A percentile compares a stretch with the other conserved stretches of the same genome.
Evolutionary conservation across 2,329 filamentous ascomycete genomes (phyloP).

Genomic region (Alternaria sp.): DNA sequence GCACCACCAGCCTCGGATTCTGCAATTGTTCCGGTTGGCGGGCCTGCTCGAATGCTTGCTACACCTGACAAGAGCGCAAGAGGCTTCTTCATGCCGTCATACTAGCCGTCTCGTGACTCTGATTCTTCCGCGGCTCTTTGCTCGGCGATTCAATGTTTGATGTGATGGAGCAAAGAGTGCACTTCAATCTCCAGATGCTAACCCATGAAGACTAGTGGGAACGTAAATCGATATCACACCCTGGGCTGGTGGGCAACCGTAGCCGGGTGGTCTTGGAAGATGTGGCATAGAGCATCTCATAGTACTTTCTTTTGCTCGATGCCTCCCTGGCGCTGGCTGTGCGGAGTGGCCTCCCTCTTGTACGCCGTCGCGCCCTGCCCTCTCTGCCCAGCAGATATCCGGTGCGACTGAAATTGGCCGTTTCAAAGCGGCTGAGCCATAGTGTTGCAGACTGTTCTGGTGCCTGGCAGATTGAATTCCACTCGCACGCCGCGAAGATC

Average conservation of each 20-base stretch:
- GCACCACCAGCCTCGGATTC: slow-evolving; percentile 37
- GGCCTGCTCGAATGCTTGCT: slow-evolving; percentile 12
- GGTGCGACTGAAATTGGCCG: slow-evolving; percentile 50
- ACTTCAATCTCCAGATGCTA: slow-evolving; percentile 18
- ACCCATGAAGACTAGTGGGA: slow-evolving; percentile 29
- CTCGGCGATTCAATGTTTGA: slow-evolving; percentile 8
- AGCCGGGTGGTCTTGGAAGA: slow-evolving; percentile 32
- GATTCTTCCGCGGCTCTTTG: slow-evolving; percentile 11
- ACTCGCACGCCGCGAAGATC: slow-evolving; percentile 46
- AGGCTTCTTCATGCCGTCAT: slow-evolving; percentile 13
- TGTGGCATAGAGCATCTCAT: slow-evolving; percentile 29
- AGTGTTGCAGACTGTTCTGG: slow-evolving; percentile 51
- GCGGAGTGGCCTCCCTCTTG: slow-evolving; percentile 46
- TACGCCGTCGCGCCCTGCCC: slow-evolving; percentile 37
- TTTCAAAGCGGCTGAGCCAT: slow-evolving; percentile 49
- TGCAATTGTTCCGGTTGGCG: slow-evolving; percentile 32
- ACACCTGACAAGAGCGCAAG: slow-evolving; percentile 4
- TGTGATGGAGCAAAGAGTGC: slow-evolving; percentile 14
- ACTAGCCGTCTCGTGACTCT: slow-evolving; percentile 11
- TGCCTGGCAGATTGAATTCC: slow-evolving; percentile 50
- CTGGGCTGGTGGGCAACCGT: slow-evolving; percentile 21
- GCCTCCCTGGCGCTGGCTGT: slow-evolving; percentile 40
- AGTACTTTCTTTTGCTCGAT: slow-evolving; percentile 47
- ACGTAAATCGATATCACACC: slow-evolving; percentile 20
- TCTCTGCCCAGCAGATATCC: slow-evolving; percentile 42